Evolutionary conservation across 2,329 filamentous ascomycete genomes (phyloP).

Genomic region (Neonectria neomacrospora): DNA sequence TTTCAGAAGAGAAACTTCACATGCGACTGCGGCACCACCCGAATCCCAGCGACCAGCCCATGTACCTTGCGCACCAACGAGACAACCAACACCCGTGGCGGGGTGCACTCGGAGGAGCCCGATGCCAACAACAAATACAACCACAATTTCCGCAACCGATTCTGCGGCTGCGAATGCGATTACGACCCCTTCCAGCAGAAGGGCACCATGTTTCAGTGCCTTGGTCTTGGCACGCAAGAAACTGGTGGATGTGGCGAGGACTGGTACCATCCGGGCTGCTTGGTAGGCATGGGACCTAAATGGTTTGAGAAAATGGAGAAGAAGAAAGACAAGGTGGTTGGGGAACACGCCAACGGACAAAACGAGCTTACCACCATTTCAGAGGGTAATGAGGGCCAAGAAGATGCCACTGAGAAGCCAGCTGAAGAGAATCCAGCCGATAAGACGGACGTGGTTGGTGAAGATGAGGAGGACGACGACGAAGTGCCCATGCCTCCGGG

Average conservation of each 20-base stretch:
- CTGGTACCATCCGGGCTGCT: constrained; percentile 96
- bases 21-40: constrained; percentile 93
- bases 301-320: constrained; percentile 70
- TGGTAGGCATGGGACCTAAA: constrained; percentile 81
- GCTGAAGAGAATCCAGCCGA: constrained; percentile 8
- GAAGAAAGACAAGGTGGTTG: constrained; percentile 46
- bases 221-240: constrained; percentile 83
- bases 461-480: constrained; percentile 61
- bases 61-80: constrained; percentile 81
- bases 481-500: constrained; percentile 80
- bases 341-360: constrained; percentile 30
- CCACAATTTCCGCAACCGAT: constrained; percentile 92
- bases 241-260: constrained; percentile 94
- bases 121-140: constrained; percentile 86
- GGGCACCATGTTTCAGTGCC: constrained; percentile 97
- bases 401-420: constrained; percentile 30
- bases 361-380: constrained; percentile 59
- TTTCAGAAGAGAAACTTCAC: constrained; percentile 96
- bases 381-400: constrained; percentile 57
- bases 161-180: constrained; percentile 88
- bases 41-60: constrained; percentile 75
- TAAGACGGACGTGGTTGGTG: constrained; percentile 34
- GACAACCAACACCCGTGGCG: constrained; percentile 78
- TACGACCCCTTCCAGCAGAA: constrained; percentile 92
- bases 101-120: constrained; percentile 79